Evolutionary conservation across 768 basidiomycete species (phyloP), one percentile per base, ranked within the genome.

Genomic region (Boletus rubescentipes): DNA sequence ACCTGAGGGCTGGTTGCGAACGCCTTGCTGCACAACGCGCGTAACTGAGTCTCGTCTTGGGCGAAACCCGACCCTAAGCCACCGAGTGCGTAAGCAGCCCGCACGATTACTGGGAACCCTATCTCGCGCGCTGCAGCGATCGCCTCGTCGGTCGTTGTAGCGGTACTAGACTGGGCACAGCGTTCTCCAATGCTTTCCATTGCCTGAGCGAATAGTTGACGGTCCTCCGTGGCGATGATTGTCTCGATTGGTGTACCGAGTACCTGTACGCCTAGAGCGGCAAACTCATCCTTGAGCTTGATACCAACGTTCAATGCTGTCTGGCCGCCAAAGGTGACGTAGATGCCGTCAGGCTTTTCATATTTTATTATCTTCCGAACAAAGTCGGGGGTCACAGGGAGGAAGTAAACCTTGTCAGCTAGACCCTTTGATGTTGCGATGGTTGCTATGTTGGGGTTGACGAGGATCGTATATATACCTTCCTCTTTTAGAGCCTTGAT

Each of bases 401-500:
- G 81, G 83, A 98, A 99, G 78, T 98, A 99, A 45, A 99, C 96
- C 73, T 98, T 98, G 79, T 99, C 97, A 21, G 97, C 97, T 46
- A 99, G 84, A 57, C 97, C 95, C 64, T 94, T 94, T 44, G 93
- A 95, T 1, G 94, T 97, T 41, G 94, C 94, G 62, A 98, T 99
- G 36, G 97, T 99, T 20, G 97, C 97, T 62, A 99, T 99, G 74
- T 99, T 99, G 26, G 97, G 96, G 73, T 98, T 98, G 63, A 99
- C 84, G 70, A 99, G 86, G 72, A 99, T 93, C 54, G 97, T 99
- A 75, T 97, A 98, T 67, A 99, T 98, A 32, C 97, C 97, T 70
- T 98, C 97, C 69, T 93, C 93, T 75, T 98, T 98, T 61, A 99
- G 81, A 10, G 97, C 97, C 74, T 99, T 99, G 81, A 99, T 96